Conservation (phyloP, 2,329 filamentous ascomycete genomes). For the Aspergillus niger region DNA sequence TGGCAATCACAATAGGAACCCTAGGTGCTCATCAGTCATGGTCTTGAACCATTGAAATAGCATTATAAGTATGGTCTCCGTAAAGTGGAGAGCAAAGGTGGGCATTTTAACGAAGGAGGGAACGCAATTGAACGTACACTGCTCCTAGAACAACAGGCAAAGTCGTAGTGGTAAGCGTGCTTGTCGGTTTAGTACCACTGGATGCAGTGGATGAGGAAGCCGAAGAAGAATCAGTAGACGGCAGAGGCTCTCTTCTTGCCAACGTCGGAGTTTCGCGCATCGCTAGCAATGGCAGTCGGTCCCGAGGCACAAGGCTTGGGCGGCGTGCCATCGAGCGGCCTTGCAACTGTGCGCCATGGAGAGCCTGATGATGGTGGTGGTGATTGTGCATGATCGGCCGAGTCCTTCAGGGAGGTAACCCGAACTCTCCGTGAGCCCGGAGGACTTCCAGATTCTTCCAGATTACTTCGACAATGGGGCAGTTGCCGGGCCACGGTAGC, state of each 20-base stretch:
- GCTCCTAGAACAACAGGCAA: constrained; percentile 70
- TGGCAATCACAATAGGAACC: constrained; percentile 70
- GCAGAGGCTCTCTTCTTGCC: constrained; percentile 29
- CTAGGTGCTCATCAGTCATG: constrained; percentile 52
- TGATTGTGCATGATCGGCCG: constrained; percentile 26
- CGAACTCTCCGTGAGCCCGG: neutral
- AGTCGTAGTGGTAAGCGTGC: constrained; percentile 56
- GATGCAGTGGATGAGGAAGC: constrained; percentile 22
- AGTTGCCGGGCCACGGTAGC: neutral
- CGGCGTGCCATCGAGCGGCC: constrained; percentile 23
- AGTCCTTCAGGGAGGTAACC: constrained; percentile 2
- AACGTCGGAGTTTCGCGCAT: constrained; percentile 27
- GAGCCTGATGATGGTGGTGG: constrained; percentile 27
- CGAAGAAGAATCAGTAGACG: constrained; percentile 18
- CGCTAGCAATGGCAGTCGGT: constrained; percentile 28
- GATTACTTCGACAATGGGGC: neutral
- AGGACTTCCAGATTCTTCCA: neutral
- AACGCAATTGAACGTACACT: constrained; percentile 56
- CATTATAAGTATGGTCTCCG: neutral
- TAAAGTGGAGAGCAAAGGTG: neutral
- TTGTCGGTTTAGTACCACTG: constrained; percentile 54
- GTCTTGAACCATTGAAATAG: neutral
- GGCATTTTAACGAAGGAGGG: neutral
- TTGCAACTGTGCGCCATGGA: constrained; percentile 30
- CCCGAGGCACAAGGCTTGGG: constrained; percentile 30